Evolutionary conservation across 2,329 filamentous ascomycete genomes (phyloP).

Genomic region (Aspergillus vadensis): DNA sequence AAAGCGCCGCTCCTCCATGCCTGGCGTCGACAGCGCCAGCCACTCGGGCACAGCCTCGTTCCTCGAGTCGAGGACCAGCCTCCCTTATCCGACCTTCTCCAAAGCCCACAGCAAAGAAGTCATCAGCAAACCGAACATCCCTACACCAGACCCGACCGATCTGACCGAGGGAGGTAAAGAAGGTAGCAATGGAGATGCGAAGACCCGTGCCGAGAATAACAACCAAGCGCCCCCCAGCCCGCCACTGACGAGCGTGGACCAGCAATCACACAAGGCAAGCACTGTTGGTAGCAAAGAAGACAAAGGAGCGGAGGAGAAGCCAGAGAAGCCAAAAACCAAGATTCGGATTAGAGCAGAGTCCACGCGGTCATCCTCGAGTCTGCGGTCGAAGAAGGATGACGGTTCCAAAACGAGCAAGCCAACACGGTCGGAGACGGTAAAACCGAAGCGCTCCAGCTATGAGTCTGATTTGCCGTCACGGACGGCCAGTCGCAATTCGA

Average conservation of each 20-base stretch:
- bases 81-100: conserved; percentile 81
- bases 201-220: conserved; percentile 30
- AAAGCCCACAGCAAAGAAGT: conserved; percentile 91
- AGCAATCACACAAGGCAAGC: conserved; percentile 41
- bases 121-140: conserved; percentile 56
- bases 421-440: conserved; percentile 42
- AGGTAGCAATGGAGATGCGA: conserved; percentile 31
- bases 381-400: conserved; percentile 44
- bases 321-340: conserved; percentile 38
- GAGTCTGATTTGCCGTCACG: conserved; percentile 39
- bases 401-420: conserved; percentile 40
- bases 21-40: conserved; percentile 48
- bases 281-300: conserved; percentile 34
- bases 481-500: conserved; percentile 39
- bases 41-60: conserved; percentile 40
- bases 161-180: conserved; percentile 55
- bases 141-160: conserved; percentile 74
- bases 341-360: conserved; percentile 41
- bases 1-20: conserved; percentile 53
- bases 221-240: conserved; percentile 50
- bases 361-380: conserved; percentile 46
- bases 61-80: conserved; percentile 50
- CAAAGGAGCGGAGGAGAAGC: conserved; percentile 37
- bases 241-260: conserved; percentile 49
- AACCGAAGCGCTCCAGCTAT: conserved; percentile 37